phyloP scores from a whole-genome alignment of 345 rosid genomes.

The Pseudoturritis turrita region DNA sequence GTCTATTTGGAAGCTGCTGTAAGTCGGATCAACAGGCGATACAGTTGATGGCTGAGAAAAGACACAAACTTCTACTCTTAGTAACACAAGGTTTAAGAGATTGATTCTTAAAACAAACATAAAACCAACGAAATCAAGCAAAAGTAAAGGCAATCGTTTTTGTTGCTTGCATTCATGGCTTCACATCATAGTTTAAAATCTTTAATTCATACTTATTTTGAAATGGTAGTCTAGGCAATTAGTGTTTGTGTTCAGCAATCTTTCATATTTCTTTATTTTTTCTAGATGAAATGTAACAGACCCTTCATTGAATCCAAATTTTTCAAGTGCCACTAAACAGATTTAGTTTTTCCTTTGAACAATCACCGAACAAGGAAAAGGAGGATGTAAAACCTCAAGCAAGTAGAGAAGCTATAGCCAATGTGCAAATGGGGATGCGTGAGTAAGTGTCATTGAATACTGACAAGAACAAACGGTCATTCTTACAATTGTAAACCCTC shows the following conservation, averaged over 20 bases:
- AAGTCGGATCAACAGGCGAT: constrained; percentile 61
- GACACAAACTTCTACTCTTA: constrained; percentile 4
- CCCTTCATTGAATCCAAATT: neutral
- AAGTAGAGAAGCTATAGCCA: neutral
- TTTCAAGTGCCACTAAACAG: neutral
- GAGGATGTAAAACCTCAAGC: neutral
- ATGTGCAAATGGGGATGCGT: neutral
- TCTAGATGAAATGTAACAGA: neutral
- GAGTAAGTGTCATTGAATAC: neutral
- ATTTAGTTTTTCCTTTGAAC: too few relatives aligned
- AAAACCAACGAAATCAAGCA: neutral
- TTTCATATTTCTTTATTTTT: neutral
- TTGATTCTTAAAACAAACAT: neutral
- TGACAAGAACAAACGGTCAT: neutral
- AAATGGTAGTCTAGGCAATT: neutral
- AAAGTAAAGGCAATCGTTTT: too few relatives aligned
- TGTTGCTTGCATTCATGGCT: too few relatives aligned
- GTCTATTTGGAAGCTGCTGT: constrained; percentile 78
- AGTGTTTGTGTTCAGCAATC: too few relatives aligned
- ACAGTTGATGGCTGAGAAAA: constrained; percentile 55
- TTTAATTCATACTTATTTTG: neutral
- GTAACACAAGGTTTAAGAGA: neutral
- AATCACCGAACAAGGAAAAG: too few relatives aligned
- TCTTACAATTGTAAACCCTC: too few relatives aligned
- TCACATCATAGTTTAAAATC: neutral